Percentiles rank a stretch among this genome's conserved stretches.
phyloP scores from a whole-genome alignment of 495 filamentous ascomycete species.

The Penicillium arizonense region DNA sequence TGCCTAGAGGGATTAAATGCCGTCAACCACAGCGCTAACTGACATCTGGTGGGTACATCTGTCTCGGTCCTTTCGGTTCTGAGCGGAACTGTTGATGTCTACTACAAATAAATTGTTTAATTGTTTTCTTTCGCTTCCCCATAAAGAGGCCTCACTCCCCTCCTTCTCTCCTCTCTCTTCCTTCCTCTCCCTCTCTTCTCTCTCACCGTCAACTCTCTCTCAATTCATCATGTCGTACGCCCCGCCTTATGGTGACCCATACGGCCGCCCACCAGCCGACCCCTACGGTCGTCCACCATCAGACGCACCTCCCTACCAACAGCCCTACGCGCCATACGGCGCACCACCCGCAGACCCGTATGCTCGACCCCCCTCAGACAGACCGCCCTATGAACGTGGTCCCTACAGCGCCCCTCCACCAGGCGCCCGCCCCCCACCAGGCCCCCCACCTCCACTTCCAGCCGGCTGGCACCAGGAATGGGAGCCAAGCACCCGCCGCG shows the following conservation, averaged over 20 bases:
- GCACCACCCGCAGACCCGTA: conserved; percentile 18
- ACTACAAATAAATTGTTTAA: conserved; percentile 2
- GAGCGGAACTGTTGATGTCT: conserved; percentile 5
- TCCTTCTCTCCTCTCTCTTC: background rate
- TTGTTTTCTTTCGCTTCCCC: conserved; percentile 5
- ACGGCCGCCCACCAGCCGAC: conserved; percentile 5
- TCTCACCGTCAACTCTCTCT: conserved; percentile 11
- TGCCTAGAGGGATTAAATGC: conserved; percentile 15
- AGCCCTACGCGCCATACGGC: conserved; percentile 10
- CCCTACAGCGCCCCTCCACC: conserved; percentile 23
- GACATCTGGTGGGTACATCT: background rate
- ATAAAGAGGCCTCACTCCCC: background rate
- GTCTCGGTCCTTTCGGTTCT: conserved; percentile 8
- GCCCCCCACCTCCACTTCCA: conserved; percentile 51
- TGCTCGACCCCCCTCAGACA: conserved; percentile 11
- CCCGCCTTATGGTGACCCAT: conserved; percentile 22
- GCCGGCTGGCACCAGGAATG: conserved; percentile 59
- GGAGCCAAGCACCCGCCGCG: conserved; percentile 56
- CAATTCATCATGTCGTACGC: conserved; percentile 21
- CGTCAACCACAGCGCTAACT: conserved; percentile 8
- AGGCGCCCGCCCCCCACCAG: conserved; percentile 29
- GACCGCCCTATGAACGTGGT: conserved; percentile 15
- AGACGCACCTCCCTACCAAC: conserved; percentile 8
- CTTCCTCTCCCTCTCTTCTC: conserved; percentile 4
- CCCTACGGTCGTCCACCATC: conserved; percentile 24